phyloP scores from a whole-genome alignment of 2,329 filamentous ascomycete genomes.

The Ophiostoma ips region DNA sequence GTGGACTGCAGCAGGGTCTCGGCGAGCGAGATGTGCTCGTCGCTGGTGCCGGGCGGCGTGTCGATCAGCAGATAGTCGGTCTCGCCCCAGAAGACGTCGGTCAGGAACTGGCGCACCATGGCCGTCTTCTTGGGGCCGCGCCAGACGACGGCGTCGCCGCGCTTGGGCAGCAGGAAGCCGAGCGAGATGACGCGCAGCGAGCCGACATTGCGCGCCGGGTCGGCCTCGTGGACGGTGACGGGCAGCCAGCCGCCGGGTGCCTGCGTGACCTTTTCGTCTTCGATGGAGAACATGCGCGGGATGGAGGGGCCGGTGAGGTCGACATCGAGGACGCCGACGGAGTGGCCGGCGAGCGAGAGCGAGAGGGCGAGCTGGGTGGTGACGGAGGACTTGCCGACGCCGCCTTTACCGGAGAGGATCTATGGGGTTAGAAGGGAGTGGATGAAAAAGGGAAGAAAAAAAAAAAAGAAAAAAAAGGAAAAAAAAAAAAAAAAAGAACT shows the following conservation, averaged over 20 bases:
- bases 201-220: conserved; percentile 38
- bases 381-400: conserved; percentile 95
- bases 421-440: conserved; percentile 18
- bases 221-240: conserved; percentile 61
- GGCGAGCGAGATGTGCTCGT: conserved; percentile 91
- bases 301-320: conserved; percentile 95
- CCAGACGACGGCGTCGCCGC: conserved; percentile 93
- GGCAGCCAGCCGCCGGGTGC: conserved; percentile 87
- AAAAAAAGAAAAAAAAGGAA: background rate
- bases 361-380: conserved; percentile 91
- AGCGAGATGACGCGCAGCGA: conserved; percentile 77
- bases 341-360: conserved; percentile 69
- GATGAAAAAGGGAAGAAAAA: background rate
- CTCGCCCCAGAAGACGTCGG: conserved; percentile 75
- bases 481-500: conserved; percentile 1
- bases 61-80: conserved; percentile 92
- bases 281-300: conserved; percentile 83
- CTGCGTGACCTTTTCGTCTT: conserved; percentile 79
- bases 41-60: conserved; percentile 88
- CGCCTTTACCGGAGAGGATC: conserved; percentile 91
- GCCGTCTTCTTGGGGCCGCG: conserved; percentile 96
- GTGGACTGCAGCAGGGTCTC: conserved; percentile 62
- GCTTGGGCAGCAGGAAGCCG: conserved; percentile 70
- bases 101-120: conserved; percentile 93
- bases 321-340: conserved; percentile 88